Evolutionary conservation across 2,329 filamentous ascomycete genomes (phyloP).

Genomic region (Scedosporium minutisporum): DNA sequence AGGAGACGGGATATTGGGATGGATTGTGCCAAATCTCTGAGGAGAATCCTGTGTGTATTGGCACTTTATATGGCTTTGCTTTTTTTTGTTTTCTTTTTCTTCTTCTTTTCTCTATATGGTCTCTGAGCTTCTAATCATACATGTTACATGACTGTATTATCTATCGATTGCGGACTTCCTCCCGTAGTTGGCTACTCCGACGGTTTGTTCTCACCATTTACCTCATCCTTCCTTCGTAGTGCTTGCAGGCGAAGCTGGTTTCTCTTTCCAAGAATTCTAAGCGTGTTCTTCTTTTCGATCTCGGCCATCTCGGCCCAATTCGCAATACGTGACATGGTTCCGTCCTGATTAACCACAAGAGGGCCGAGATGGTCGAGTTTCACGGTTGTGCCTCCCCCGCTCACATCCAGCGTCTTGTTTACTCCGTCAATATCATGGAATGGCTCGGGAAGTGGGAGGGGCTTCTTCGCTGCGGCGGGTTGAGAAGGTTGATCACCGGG

Average conservation of each 20-base stretch:
- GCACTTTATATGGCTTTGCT: too few relatives aligned
- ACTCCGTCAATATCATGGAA: not conserved
- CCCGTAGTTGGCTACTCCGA: not conserved
- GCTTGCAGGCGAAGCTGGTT: constrained; percentile 54
- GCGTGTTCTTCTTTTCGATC: constrained; percentile 55
- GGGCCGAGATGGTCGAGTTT: constrained; percentile 62
- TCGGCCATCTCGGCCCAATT: constrained; percentile 68
- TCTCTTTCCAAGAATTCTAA: constrained; percentile 57
- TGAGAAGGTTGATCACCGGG: not conserved
- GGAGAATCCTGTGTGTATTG: not conserved
- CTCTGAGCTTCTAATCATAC: too few relatives aligned
- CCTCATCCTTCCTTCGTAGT: constrained; percentile 21
- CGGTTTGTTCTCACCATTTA: not conserved
- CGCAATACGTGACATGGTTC: constrained; percentile 57
- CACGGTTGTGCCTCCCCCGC: constrained; percentile 26
- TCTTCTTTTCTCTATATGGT: too few relatives aligned
- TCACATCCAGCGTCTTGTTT: constrained; percentile 20
- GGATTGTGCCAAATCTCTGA: not conserved
- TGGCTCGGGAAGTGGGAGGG: not conserved
- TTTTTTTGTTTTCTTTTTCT: too few relatives aligned
- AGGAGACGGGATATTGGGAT: not conserved
- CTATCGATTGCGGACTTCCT: too few relatives aligned
- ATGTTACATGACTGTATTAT: too few relatives aligned
- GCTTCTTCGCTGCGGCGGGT: not conserved
- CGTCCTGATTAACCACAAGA: constrained; percentile 64